phyloP scores from a whole-genome alignment of 2,329 filamentous ascomycete species.

The Neofusicoccum ribis region DNA sequence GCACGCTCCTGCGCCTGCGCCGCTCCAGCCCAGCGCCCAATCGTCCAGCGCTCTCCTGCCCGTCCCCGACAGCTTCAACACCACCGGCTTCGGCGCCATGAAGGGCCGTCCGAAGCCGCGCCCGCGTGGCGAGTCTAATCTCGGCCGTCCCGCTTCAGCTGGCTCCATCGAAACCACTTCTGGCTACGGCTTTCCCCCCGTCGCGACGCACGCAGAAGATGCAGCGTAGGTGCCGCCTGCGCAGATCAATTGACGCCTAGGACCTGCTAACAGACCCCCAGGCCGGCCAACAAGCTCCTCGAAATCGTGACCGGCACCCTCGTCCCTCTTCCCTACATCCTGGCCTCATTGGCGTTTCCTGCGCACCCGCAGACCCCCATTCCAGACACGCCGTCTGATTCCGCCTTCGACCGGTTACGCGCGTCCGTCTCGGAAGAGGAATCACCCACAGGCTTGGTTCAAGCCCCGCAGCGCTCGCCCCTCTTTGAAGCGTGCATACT shows the following conservation, averaged over 20 bases:
- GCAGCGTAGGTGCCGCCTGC: slow-evolving; percentile 13
- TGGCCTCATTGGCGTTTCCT: slow-evolving; percentile 48
- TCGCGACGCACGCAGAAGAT: background rate
- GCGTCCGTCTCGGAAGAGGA: slow-evolving; percentile 9
- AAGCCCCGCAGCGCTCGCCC: slow-evolving; percentile 26
- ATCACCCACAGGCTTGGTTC: background rate
- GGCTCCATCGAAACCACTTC: background rate
- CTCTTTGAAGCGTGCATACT: slow-evolving; percentile 48
- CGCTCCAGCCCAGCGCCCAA: background rate
- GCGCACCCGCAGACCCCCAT: background rate
- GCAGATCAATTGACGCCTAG: background rate
- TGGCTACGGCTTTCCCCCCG: slow-evolving; percentile 17
- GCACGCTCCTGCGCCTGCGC: slow-evolving; percentile 24
- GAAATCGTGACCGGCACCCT: slow-evolving; percentile 54
- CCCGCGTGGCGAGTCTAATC: slow-evolving; percentile 47
- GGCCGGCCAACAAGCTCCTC: slow-evolving; percentile 39
- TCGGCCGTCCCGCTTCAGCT: slow-evolving; percentile 36
- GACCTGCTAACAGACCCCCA: slow-evolving; percentile 20
- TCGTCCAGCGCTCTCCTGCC: background rate
- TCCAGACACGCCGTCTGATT: background rate
- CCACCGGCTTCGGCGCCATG: slow-evolving; percentile 21
- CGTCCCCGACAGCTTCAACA: background rate
- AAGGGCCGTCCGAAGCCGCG: slow-evolving; percentile 34
- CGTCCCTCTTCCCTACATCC: slow-evolving; percentile 50
- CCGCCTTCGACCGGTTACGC: slow-evolving; percentile 12